A percentile compares a stretch with the other conserved stretches of the same genome.
phyloP scores from a whole-genome alignment of 768 basidiomycete genomes.

The Pisolithus microcarpus region DNA sequence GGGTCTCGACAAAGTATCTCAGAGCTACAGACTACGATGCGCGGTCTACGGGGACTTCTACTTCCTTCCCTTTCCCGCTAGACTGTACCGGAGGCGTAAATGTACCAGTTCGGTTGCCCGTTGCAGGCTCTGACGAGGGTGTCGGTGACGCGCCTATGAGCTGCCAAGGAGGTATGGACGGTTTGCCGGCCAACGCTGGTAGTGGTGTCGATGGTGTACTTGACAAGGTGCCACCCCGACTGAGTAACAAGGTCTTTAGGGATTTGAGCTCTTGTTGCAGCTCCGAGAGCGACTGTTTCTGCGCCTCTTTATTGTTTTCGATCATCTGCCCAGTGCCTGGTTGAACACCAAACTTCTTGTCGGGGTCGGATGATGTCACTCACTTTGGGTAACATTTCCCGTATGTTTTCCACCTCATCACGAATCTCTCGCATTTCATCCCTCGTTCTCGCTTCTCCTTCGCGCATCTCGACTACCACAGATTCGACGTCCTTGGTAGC shows the following conservation, averaged over 20 bases:
- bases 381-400: slow-evolving; percentile 92
- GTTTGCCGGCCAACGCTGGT: slow-evolving; percentile 47
- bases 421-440: slow-evolving; percentile 90
- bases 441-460: slow-evolving; percentile 69
- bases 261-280: slow-evolving; percentile 94
- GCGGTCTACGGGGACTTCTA: slow-evolving; percentile 21
- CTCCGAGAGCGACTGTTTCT: slow-evolving; percentile 75
- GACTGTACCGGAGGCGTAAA: slow-evolving; percentile 13
- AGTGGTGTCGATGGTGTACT: slow-evolving; percentile 45
- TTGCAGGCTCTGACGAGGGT: slow-evolving; percentile 11
- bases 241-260: slow-evolving; percentile 80
- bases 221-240: slow-evolving; percentile 46
- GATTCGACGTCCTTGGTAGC: slow-evolving; percentile 66
- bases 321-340: slow-evolving; percentile 60
- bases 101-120: slow-evolving; percentile 10
- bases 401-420: slow-evolving; percentile 83
- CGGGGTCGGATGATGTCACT: slow-evolving; percentile 5
- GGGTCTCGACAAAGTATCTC: background rate
- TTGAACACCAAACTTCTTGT: slow-evolving; percentile 1
- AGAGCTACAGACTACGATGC: slow-evolving; percentile 11
- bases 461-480: slow-evolving; percentile 67
- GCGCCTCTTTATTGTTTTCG: slow-evolving; percentile 83
- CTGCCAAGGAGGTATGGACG: slow-evolving; percentile 90
- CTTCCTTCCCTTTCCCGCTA: slow-evolving; percentile 59
- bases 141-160: slow-evolving; percentile 39